Evolutionary conservation across 495 filamentous ascomycete genomes (phyloP).

Genomic region (Podospora appendiculata): DNA sequence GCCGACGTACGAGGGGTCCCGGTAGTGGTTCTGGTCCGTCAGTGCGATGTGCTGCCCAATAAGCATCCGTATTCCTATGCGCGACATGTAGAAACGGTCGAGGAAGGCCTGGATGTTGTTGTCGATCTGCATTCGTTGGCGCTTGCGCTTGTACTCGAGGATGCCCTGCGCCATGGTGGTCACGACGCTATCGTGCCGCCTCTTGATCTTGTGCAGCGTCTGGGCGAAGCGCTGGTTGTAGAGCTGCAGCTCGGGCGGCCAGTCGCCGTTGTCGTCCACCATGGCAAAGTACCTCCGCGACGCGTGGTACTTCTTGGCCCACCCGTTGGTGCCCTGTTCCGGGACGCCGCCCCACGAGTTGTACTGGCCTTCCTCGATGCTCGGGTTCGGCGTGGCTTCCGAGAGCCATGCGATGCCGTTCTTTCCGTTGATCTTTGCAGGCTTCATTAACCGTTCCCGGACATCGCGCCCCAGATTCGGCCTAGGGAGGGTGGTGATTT

Average conservation of each 20-base stretch:
- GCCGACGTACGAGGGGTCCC: slow-evolving; percentile 88
- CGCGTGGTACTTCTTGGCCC: slow-evolving; percentile 42
- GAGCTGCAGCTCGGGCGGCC: slow-evolving; percentile 90
- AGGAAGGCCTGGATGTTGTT: slow-evolving; percentile 93
- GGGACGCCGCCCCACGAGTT: slow-evolving; percentile 54
- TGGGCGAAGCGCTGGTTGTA: slow-evolving; percentile 89
- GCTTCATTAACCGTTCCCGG: slow-evolving; percentile 67
- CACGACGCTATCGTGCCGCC: slow-evolving; percentile 92
- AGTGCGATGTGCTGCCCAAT: slow-evolving; percentile 97
- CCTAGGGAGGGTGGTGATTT: slow-evolving; percentile 78
- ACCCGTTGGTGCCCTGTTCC: slow-evolving; percentile 31
- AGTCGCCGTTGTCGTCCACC: slow-evolving; percentile 79
- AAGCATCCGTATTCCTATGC: slow-evolving; percentile 98
- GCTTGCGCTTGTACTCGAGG: slow-evolving; percentile 91
- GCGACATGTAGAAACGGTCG: slow-evolving; percentile 98
- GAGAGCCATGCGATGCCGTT: slow-evolving; percentile 55
- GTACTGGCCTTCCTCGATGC: slow-evolving; percentile 81
- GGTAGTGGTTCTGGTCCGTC: slow-evolving; percentile 80
- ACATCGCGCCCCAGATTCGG: slow-evolving; percentile 72
- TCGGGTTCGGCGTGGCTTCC: slow-evolving; percentile 82
- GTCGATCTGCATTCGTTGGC: slow-evolving; percentile 97
- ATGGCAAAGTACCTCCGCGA: slow-evolving; percentile 81
- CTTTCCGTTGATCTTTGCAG: slow-evolving; percentile 52
- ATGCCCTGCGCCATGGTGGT: slow-evolving; percentile 95
- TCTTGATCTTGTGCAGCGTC: slow-evolving; percentile 84